A percentile compares a stretch with the other conserved stretches of the same genome.
Evolutionary conservation across 139 green algal species (phyloP).

Genomic region (Pleodorina starrii): DNA sequence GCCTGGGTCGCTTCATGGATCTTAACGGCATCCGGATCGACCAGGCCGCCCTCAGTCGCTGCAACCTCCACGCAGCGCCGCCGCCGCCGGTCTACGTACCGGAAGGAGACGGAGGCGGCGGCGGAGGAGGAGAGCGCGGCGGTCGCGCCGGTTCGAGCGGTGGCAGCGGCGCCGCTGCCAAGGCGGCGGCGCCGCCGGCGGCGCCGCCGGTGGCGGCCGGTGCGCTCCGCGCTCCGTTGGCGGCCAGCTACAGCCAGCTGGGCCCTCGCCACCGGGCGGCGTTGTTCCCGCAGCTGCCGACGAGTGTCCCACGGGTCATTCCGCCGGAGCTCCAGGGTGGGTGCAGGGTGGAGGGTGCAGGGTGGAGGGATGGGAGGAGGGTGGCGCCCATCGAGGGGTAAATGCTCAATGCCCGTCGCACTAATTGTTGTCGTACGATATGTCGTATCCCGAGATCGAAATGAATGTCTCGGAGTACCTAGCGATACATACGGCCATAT

Average conservation of each 20-base stretch:
- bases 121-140: background rate
- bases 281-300: background rate
- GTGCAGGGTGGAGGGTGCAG: too few species aligned
- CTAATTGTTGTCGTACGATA: too few species aligned
- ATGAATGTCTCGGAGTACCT: too few species aligned
- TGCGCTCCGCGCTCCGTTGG: too few species aligned
- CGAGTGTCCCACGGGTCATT: background rate
- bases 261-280: background rate
- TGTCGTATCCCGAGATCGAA: too few species aligned
- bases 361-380: too few species aligned
- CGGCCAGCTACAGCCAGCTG: conserved; percentile 31
- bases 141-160: too few species aligned
- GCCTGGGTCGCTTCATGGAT: conserved; percentile 33
- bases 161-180: background rate
- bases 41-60: background rate
- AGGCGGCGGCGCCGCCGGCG: background rate
- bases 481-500: too few species aligned
- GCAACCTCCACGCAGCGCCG: background rate
- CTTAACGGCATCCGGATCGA: background rate
- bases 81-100: background rate
- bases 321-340: conserved; percentile 20
- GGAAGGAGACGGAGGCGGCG: background rate
- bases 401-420: too few species aligned
- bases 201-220: too few species aligned
- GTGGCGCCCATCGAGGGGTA: too few species aligned